Conservation (phyloP, 2,329 filamentous ascomycete species). For the Nemania serpens region DNA sequence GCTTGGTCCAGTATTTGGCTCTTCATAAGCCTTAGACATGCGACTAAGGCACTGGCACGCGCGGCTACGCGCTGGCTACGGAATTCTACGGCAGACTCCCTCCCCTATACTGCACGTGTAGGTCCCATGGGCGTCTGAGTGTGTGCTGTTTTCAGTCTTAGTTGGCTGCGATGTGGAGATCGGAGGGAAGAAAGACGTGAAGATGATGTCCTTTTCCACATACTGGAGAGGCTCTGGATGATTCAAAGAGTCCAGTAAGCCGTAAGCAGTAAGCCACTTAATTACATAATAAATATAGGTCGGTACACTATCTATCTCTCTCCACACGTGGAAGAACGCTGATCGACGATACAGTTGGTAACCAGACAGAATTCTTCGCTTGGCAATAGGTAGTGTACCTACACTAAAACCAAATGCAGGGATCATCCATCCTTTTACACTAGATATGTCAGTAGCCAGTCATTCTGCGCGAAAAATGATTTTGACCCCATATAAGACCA, state of each 20-base stretch:
- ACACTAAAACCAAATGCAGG: slow-evolving; percentile 10
- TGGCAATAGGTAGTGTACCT: background rate
- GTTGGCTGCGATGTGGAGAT: slow-evolving; percentile 3
- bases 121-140: no score
- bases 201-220: slow-evolving; percentile 10
- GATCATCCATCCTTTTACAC: slow-evolving; percentile 6
- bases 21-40: background rate
- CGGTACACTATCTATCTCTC: no score
- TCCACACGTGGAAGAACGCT: no score
- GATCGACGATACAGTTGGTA: no score
- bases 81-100: background rate
- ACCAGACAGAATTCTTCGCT: no score
- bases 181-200: slow-evolving; percentile 4
- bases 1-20: background rate
- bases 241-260: no score
- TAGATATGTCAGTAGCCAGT: slow-evolving; percentile 6
- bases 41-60: no score
- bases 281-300: no score
- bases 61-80: background rate
- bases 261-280: no score
- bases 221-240: no score
- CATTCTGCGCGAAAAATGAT: slow-evolving; percentile 2
- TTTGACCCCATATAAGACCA: slow-evolving; percentile 4
- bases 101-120: background rate
- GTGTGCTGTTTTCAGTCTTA: no score